phyloP scores from a whole-genome alignment of 345 rosid genomes.

The Hypericum androsaemum region DNA sequence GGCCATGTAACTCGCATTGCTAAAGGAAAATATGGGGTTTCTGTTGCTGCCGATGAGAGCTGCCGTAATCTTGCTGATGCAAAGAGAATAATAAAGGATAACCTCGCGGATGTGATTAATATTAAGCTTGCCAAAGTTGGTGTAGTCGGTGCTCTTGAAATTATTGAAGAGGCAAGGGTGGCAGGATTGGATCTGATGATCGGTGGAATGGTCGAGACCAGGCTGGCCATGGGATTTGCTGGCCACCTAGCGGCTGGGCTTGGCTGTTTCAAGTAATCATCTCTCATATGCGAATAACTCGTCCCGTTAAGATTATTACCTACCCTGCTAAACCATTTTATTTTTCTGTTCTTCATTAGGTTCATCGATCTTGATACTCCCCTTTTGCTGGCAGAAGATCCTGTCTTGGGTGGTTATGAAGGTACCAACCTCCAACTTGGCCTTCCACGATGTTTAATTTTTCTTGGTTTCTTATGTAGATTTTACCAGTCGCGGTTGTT shows the following conservation, averaged over 20 bases:
- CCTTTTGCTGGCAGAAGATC: constrained; percentile 78
- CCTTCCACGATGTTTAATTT: neutral
- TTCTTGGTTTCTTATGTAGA: neutral
- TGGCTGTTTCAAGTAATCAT: constrained; percentile 72
- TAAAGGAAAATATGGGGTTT: constrained; percentile 51
- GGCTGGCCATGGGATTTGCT: constrained; percentile 90
- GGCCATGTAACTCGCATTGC: constrained; percentile 59
- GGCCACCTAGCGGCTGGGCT: constrained; percentile 91
- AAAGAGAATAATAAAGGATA: constrained; percentile 50
- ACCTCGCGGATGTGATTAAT: constrained; percentile 61
- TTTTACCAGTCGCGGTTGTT: neutral
- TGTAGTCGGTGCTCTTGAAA: constrained; percentile 63
- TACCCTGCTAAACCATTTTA: too few relatives aligned
- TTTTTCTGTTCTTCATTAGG: constrained; percentile 17
- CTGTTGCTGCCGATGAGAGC: constrained; percentile 96
- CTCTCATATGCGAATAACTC: neutral
- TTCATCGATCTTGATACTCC: constrained; percentile 88
- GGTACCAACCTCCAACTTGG: constrained; percentile 30
- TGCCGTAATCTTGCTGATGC: constrained; percentile 62
- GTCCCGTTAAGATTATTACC: neutral
- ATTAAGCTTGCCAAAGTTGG: constrained; percentile 88
- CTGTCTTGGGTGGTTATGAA: constrained; percentile 75
- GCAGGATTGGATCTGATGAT: constrained; percentile 70
- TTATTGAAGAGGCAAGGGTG: constrained; percentile 55
- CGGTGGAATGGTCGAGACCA: constrained; percentile 96